Evolutionary conservation across 1,139 yeast species (phyloP), one percentile per base, ranked within the genome.

Genomic region (Diutina neorugosa): DNA sequence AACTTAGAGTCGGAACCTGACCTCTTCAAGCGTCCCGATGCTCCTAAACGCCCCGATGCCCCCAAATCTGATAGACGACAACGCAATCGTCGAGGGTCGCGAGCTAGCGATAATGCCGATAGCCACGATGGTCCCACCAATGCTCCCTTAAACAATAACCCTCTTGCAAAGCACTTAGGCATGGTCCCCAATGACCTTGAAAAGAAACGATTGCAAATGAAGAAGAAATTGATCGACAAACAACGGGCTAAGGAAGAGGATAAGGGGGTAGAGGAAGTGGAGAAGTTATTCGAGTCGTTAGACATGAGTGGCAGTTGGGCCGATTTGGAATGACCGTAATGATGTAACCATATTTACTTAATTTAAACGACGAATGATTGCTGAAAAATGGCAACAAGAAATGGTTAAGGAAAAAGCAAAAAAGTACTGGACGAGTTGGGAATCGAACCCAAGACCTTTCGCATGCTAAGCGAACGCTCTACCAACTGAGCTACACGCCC

Each of bases 291-390:
- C 23, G 50, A 27, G 14, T 46, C 50, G n/a, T 34, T 46, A 20
- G 50, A 46, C 40, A 25, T 46, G 18, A n/a, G n/a, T n/a, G 50
- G 50, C 20, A 46, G 31, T 16, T 46, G 50, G 50, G 50, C 50
- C 40, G 50, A 46, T 27, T 46, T 46, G 21, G 48, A 44, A 9
- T 44, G 37, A 31, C 37, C n/a, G 9, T 31, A 31, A 31, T 31
- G 37, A 31, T 31, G 37, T 31, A 31, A 2, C n/a, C 4, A 11
- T 31, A 31, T 31, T 11, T 9, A 27, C 34, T n/a, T 27, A 27
- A 27, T 27, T 12, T 27, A 27, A 12, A 27, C 34, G 11, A 4
- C 9, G 2, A 3, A 9, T 27, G 34, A 27, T 27, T 27, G 8
- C 11, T 3, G 7, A 27, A 27, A 27, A 27, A 27, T n/a, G n/a